Evolutionary conservation across 2,329 filamentous ascomycete species (phyloP).

Genomic region (Emmonsia crescens): DNA sequence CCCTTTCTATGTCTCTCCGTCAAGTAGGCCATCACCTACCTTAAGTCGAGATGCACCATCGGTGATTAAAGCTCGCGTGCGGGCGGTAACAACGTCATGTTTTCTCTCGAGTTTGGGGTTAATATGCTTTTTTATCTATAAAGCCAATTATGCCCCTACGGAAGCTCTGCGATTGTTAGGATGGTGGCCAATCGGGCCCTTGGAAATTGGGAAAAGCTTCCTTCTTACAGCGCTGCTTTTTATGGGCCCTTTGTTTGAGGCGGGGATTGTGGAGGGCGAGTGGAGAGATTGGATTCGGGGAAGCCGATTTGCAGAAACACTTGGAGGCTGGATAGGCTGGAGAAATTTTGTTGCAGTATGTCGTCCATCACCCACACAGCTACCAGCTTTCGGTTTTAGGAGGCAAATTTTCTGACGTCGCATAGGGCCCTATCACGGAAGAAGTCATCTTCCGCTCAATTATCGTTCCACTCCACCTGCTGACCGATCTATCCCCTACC

Average conservation of each 20-base stretch:
- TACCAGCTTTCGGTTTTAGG: constrained; percentile 5
- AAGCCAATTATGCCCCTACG: constrained; percentile 40
- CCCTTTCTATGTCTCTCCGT: constrained; percentile 74
- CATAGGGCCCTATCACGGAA: constrained; percentile 74
- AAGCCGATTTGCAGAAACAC: constrained; percentile 46
- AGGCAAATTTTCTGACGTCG: constrained; percentile 6
- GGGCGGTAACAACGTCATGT: constrained; percentile 68
- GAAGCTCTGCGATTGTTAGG: constrained; percentile 61
- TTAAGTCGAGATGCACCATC: constrained; percentile 79
- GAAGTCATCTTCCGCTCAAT: constrained; percentile 88
- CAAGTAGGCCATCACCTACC: constrained; percentile 66
- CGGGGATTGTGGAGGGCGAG: constrained; percentile 58
- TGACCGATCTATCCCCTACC: constrained; percentile 48
- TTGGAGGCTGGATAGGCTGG: constrained; percentile 69
- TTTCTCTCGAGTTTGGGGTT: constrained; percentile 56
- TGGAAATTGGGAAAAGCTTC: constrained; percentile 55
- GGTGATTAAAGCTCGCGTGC: constrained; percentile 77
- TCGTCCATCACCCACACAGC: constrained; percentile 16
- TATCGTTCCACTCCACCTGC: constrained; percentile 69
- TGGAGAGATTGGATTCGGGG: constrained; percentile 56
- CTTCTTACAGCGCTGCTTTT: constrained; percentile 69
- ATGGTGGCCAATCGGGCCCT: constrained; percentile 62
- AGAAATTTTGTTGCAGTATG: constrained; percentile 77
- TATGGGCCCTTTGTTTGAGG: constrained; percentile 71
- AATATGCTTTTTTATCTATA: constrained; percentile 51